Evolutionary conservation across 768 basidiomycete species (phyloP).

Genomic region (Melanogaster broomeanus): DNA sequence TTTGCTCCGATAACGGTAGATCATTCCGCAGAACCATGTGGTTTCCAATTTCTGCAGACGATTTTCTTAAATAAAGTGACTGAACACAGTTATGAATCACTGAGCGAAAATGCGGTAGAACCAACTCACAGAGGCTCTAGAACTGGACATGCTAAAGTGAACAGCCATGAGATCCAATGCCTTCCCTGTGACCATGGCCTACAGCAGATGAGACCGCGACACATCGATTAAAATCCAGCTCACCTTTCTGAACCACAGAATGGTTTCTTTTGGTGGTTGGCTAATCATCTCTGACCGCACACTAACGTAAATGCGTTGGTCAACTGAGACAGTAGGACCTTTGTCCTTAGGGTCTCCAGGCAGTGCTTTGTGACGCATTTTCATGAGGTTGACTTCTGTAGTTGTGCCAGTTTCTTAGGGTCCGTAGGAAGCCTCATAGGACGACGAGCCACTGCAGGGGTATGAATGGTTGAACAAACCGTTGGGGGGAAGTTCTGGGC

Average conservation of each 20-base stretch:
- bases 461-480: slow-evolving; percentile 12
- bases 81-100: slow-evolving; percentile 36
- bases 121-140: slow-evolving; percentile 15
- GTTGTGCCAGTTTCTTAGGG: slow-evolving; percentile 53
- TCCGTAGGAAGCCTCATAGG: slow-evolving; percentile 43
- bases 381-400: slow-evolving; percentile 66
- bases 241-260: slow-evolving; percentile 78
- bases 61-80: slow-evolving; percentile 43
- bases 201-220: slow-evolving; percentile 6
- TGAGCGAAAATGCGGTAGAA: neutral
- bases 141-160: slow-evolving; percentile 15
- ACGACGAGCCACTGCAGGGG: slow-evolving; percentile 30
- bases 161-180: slow-evolving; percentile 57
- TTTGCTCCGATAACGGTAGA: slow-evolving; percentile 46
- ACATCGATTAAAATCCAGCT: neutral
- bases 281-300: slow-evolving; percentile 33
- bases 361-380: slow-evolving; percentile 69
- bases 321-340: slow-evolving; percentile 43
- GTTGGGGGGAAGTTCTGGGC: slow-evolving; percentile 48
- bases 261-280: slow-evolving; percentile 38
- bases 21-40: slow-evolving; percentile 47
- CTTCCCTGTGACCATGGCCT: slow-evolving; percentile 60
- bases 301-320: slow-evolving; percentile 61
- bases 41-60: slow-evolving; percentile 24
- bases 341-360: slow-evolving; percentile 64